Evolutionary conservation across 805 yeast genomes (phyloP), one percentile per base, ranked within the genome.

Genomic region (Yarrowia osloensis): DNA sequence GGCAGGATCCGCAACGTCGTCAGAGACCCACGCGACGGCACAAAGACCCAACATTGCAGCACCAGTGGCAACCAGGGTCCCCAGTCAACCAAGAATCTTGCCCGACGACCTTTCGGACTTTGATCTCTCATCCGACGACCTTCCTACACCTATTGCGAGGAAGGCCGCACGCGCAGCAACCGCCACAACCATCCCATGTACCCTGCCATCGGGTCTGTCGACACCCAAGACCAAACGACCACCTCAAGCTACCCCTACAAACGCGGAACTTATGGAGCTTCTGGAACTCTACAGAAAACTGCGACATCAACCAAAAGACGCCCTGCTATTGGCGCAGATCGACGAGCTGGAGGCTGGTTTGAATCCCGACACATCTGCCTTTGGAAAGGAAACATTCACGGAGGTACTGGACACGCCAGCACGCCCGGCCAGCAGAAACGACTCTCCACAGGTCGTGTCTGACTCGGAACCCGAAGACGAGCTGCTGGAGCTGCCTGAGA

Each of bases 281-380:
- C 21, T 57, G 49, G 31, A 40, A 8, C 47, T 57, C 21, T 57
- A 57, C 19, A 37, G 63, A 40, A 57, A 57, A 37, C 28, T 57
- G 22, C 49, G 63, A 4, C 47, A 40, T 4, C 13, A 21, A 15
- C 63, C 63, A 2, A 19, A 57, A 3, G 63, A 57, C 21, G 12
- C 26, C 17, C 26, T 39, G 19, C 29, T 57, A 8, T 26, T 57
- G 19, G 63, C 63, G 12, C 63, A 57, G 19, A 57, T 57, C 9
- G 63, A 57, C 13, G 63, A 57, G 37, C 37, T 28, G 37, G 63
- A 57, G 49, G 63, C 63, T n/a, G 63, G 35, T n/a, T 37, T 57
- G n/a, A 37, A 35, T 9, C 49, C 63, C 2, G 63, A 39, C 28
- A 39, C 63, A 1, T 57, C 37, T 5, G 37, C 35, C 6, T 26